Conservation (phyloP, 805 yeast species). For the Wickerhamiella azymoides region DNA sequence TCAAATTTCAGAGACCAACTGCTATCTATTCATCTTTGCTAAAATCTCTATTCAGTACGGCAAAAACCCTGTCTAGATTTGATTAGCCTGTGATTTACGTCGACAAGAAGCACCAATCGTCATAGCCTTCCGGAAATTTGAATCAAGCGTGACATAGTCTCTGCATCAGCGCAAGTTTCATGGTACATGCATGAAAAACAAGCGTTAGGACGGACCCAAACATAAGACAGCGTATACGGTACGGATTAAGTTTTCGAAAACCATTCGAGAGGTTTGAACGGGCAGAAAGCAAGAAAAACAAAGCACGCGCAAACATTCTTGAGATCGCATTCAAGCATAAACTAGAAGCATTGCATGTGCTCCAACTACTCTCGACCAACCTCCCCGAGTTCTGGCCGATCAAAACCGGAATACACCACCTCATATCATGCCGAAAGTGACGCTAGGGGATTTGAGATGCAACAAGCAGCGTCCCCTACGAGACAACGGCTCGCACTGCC, state of each 20-base stretch:
- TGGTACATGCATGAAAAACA: slow-evolving; percentile 8
- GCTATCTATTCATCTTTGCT: no score
- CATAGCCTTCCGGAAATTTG: neutral
- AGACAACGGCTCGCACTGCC: neutral
- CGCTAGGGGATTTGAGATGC: neutral
- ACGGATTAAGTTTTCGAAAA: slow-evolving; percentile 1
- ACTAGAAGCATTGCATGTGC: slow-evolving; percentile 3
- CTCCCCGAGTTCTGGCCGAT: slow-evolving; percentile 2
- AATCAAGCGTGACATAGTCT: neutral
- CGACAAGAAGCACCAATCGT: neutral
- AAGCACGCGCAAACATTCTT: neutral
- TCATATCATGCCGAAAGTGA: neutral
- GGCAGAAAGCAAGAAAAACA: neutral
- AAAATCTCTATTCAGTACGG: no score
- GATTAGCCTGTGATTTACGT: no score
- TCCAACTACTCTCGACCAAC: slow-evolving; percentile 7
- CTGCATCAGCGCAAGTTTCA: slow-evolving; percentile 3
- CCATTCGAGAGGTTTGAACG: neutral
- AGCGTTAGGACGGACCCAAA: slow-evolving; percentile 3
- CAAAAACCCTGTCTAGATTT: no score
- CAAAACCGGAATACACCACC: neutral
- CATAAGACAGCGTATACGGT: slow-evolving; percentile 6
- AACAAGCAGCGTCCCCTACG: neutral
- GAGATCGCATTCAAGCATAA: neutral
- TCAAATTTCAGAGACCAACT: neutral